Base-by-base conservation (phyloP, 495 filamentous ascomycete species). In the Aspergillus heteromorphus region DNA sequence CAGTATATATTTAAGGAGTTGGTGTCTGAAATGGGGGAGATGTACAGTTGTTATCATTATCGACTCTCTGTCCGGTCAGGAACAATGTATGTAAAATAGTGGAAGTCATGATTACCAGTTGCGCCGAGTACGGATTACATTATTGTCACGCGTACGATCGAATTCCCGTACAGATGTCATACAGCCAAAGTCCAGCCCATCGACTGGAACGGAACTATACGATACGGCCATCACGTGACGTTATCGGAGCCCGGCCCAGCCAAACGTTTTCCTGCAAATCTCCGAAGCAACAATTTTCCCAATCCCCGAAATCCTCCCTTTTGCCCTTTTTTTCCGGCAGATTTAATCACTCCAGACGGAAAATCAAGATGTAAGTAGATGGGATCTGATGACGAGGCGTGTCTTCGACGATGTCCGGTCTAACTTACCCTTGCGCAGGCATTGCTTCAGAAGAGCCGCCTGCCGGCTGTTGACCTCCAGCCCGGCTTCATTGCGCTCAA, bases 401-500 rank as follows among this genome's bases (percentile, higher is more conserved):
- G 20, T 1, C 10, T 2, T 25, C 5, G 13, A 45, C n/a, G 3
- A 23, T 23, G 13, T 45, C 40, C 18, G 19, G 18, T 20, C 45
- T 60, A 51, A 59, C 56, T 30, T 23, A 2, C 25, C 40, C 27
- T 36, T 54, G 9, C 19, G 19, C 40, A 79, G 75, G 75, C 60
- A 77, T 56, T 69, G 53, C 49, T 58, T 77, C 57, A 80, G 82
- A 52, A 78, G 79, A 59, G 77, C 76, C 45, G 79, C 80, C 60
- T 69, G 80, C 43, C 77, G 84, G 52, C 79, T 83, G 27, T 73
- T 83, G 56, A 69, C 78, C 40, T 71, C 80, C 10, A 71, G 71
- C 30, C 65, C 74, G 20, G 60, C 76, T 34, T 53, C 79, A 48
- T 59, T 68, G 14, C 73, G 73, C 54, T 64, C 76, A 30, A 77